These are phyloP conservation scores for Spergularia bocconei DNA, from an alignment of 148 eudicot genomes.

Conservation along the genomic window DNA sequence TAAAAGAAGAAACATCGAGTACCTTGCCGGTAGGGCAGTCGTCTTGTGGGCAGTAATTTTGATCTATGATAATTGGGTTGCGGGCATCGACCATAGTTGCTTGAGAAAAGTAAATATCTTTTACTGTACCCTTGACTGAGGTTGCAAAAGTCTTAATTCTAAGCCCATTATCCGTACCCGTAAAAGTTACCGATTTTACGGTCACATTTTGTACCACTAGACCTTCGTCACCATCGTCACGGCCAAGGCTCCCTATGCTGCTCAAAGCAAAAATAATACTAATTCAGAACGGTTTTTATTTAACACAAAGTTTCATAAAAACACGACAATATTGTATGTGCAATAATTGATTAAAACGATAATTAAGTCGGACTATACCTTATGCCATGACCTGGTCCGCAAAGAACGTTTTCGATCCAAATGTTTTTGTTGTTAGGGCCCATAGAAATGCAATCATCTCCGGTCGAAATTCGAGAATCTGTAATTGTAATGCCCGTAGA, in stretches of 20 bases:
- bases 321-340: no score
- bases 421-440: conserved; percentile 37
- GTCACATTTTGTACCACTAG: conserved; percentile 46
- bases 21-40: conserved; percentile 33
- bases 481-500: conserved; percentile 29
- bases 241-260: conserved; percentile 61
- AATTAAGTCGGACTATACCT: conserved; percentile 28
- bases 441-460: conserved; percentile 64
- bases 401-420: conserved; percentile 37
- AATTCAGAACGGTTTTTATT: not conserved
- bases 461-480: conserved; percentile 34
- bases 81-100: conserved; percentile 47
- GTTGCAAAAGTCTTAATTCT: conserved; percentile 63
- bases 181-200: conserved; percentile 38
- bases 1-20: not conserved
- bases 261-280: not conserved
- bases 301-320: not conserved
- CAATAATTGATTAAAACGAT: no score
- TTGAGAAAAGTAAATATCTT: conserved; percentile 35
- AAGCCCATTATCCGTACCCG: conserved; percentile 55
- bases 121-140: conserved; percentile 32
- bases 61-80: conserved; percentile 70
- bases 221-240: conserved; percentile 17
- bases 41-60: conserved; percentile 39
- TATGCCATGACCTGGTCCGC: conserved; percentile 74